phyloP scores from a whole-genome alignment of 805 yeast genomes.

The Brettanomyces nanus region DNA sequence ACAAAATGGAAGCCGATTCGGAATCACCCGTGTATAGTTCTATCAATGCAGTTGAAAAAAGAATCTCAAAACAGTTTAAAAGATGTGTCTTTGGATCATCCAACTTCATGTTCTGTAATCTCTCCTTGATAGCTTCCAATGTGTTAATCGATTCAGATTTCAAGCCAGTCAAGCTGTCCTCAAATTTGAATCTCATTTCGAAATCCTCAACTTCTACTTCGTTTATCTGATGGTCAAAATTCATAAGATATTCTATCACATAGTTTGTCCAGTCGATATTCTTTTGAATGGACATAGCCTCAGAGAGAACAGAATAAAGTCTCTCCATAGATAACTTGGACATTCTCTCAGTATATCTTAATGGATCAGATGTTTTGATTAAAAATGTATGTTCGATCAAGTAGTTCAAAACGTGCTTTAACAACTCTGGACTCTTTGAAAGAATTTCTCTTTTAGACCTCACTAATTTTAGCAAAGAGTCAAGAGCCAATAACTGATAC shows the following conservation, averaged over 20 bases:
- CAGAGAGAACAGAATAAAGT: constrained; percentile 56
- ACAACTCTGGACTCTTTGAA: constrained; percentile 5
- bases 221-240: constrained; percentile 28
- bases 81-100: constrained; percentile 12
- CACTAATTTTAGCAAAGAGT: constrained; percentile 20
- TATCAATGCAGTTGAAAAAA: constrained; percentile 67
- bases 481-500: constrained; percentile 19
- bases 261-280: constrained; percentile 11
- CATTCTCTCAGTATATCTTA: constrained; percentile 14
- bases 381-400: constrained; percentile 21
- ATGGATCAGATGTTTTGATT: constrained; percentile 4
- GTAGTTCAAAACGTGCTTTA: constrained; percentile 12
- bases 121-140: constrained; percentile 35
- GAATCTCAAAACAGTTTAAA: constrained; percentile 54
- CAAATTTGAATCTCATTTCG: background rate
- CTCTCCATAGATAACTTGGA: constrained; percentile 48
- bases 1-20: constrained; percentile 68
- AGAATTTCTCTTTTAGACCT: constrained; percentile 19
- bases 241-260: constrained; percentile 28
- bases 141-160: constrained; percentile 32
- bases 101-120: constrained; percentile 14
- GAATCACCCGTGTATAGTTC: constrained; percentile 72
- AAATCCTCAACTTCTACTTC: constrained; percentile 27
- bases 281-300: constrained; percentile 13
- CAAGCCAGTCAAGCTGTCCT: constrained; percentile 42